A percentile compares a stretch with the other conserved stretches of the same genome.
Evolutionary conservation across 805 yeast genomes (phyloP).

Genomic region (Spencermartinsiella europaea): DNA sequence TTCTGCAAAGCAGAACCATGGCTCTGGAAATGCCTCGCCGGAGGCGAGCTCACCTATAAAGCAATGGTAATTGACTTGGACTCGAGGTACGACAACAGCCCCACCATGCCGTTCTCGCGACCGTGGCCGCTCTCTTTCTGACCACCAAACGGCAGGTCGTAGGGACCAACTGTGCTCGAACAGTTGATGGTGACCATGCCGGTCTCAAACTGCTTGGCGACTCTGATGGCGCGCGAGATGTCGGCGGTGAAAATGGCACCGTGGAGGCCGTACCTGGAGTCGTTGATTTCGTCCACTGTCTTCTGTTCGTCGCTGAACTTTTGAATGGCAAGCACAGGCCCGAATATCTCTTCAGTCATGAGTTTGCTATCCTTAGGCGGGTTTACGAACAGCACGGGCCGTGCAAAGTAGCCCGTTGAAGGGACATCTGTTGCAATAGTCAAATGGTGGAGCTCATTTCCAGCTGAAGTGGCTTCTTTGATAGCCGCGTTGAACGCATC

Average conservation of each 20-base stretch:
- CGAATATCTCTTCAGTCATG: slow-evolving; percentile 56
- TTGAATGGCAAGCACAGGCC: slow-evolving; percentile 56
- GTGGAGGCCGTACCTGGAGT: slow-evolving; percentile 53
- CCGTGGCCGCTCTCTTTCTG: slow-evolving; percentile 64
- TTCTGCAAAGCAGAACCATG: too few relatives aligned
- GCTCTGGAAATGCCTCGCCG: too few relatives aligned
- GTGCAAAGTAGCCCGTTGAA: slow-evolving; percentile 34
- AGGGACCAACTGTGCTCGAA: slow-evolving; percentile 5
- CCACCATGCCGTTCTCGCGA: slow-evolving; percentile 40
- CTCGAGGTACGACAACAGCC: slow-evolving; percentile 7
- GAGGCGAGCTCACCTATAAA: too few relatives aligned
- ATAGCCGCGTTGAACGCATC: slow-evolving; percentile 6
- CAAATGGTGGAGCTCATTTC: slow-evolving; percentile 46
- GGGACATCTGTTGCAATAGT: slow-evolving; percentile 49
- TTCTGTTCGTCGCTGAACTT: slow-evolving; percentile 51
- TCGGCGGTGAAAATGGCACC: slow-evolving; percentile 53
- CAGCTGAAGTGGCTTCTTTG: slow-evolving; percentile 56
- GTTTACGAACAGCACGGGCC: slow-evolving; percentile 50
- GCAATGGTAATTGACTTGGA: slow-evolving; percentile 8
- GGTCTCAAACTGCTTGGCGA: slow-evolving; percentile 53
- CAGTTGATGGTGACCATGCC: slow-evolving; percentile 35
- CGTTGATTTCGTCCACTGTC: slow-evolving; percentile 50
- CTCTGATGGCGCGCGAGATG: slow-evolving; percentile 45
- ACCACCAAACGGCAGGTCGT: slow-evolving; percentile 55
- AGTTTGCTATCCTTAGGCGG: slow-evolving; percentile 49